Evolutionary conservation across 768 basidiomycete genomes (phyloP).

Genomic region (Pleurotus ostreatus): DNA sequence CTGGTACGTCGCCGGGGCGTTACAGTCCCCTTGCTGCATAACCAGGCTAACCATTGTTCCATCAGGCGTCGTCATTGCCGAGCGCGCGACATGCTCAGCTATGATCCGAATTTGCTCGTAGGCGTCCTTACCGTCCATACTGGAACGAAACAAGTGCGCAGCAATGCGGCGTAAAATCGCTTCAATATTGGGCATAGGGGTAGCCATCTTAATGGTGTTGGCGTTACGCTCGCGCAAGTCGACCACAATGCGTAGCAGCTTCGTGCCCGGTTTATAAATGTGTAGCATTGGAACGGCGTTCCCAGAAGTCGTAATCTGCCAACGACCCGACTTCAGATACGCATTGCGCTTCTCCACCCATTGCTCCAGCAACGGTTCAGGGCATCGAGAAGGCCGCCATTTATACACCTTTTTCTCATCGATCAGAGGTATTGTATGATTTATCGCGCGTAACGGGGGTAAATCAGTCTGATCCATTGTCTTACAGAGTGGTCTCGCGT

Average conservation of each 20-base stretch:
- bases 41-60: slow-evolving; percentile 33
- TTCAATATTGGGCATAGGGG: too few relatives aligned
- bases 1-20: too few relatives aligned
- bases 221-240: too few relatives aligned
- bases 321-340: slow-evolving; percentile 23
- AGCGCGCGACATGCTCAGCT: slow-evolving; percentile 20
- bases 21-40: slow-evolving; percentile 20
- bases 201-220: too few relatives aligned
- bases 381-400: slow-evolving; percentile 32
- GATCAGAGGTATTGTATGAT: slow-evolving; percentile 38
- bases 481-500: slow-evolving; percentile 22
- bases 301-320: slow-evolving; percentile 23
- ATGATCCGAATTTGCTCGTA: slow-evolving; percentile 37
- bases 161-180: too few relatives aligned
- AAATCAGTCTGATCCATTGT: slow-evolving; percentile 25
- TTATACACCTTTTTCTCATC: slow-evolving; percentile 25
- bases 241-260: too few relatives aligned
- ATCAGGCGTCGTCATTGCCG: slow-evolving; percentile 25
- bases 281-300: slow-evolving; percentile 30
- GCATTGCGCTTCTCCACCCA: slow-evolving; percentile 25
- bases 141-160: too few relatives aligned
- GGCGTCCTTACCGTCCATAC: slow-evolving; percentile 28
- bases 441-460: slow-evolving; percentile 34
- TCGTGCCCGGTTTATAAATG: slow-evolving; percentile 3
- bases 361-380: slow-evolving; percentile 27